Base-by-base conservation (phyloP, 139 green algal genomes). In the Picochlorum sp. region DNA sequence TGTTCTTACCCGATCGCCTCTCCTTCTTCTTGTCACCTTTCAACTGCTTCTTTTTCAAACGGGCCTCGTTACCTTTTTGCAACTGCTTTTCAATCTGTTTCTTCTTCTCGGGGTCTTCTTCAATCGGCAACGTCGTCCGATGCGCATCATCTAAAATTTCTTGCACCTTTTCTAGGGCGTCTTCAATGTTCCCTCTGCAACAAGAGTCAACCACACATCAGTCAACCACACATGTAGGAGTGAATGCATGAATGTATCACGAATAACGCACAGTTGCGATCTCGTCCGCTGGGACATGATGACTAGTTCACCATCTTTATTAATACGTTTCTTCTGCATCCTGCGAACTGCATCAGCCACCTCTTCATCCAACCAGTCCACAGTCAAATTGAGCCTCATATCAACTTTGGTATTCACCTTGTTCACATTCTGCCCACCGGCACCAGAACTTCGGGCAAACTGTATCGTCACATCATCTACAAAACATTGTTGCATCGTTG, bases 401-500 rank as follows among this genome's bases (percentile, higher is more conserved):
- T 97, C 91, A 45, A 96, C 91, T 75, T 97, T 97, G 52, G 91
- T 97, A 69, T 93, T 96, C 7, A 96, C 81, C 70, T 95, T 96
- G 83, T 95, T 96, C 13, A 95, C 88, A 65, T 97, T 96, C 68
- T 97, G 91, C 0, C 91, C 91, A 21, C 91, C 91, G 0, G 91
- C 90, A 4, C 91, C 92, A 8, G 86, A 85, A 31, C 83, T 94
- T 15, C 92, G 69, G 0, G 89, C 85, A 71, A 95, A 97, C 11
- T 69, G 81, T 18, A 96, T 73, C 16, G 88, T 82, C 4, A 98
- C 87, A 76, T 98, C 92, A 34, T 92, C 89, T 93, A 81, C 65
- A 62, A 10, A 30, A n/a, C 28, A 62, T 26, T 59, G n/a, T n/a
- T n/a, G n/a, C 4, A 26, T 55, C 13, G 28, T 13, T 21, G 47